phyloP scores from a whole-genome alignment of 73 alveolate species.

The Tetrahymena malaccensis region DNA sequence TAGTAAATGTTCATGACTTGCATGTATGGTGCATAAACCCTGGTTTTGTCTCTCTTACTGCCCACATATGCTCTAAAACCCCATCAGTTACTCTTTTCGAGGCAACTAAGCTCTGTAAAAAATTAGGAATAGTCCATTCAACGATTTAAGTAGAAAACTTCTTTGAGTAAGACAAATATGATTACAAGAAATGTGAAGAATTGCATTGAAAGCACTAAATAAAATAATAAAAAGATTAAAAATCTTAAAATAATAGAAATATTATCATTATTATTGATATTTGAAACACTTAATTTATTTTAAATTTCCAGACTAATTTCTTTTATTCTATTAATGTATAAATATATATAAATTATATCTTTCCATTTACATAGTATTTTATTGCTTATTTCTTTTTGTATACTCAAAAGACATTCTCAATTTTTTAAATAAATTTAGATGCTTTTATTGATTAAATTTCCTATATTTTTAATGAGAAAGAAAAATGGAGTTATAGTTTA shows the following conservation, averaged over 20 bases:
- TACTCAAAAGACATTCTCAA: too few species aligned
- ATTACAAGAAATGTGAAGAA: not conserved
- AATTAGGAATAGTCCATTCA: slow-evolving; percentile 49
- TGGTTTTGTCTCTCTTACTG: slow-evolving; percentile 63
- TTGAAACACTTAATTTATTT: not conserved
- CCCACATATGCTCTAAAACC: slow-evolving; percentile 48
- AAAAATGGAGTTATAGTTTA: too few species aligned
- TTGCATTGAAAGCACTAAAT: not conserved
- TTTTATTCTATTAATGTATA: too few species aligned
- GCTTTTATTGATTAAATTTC: too few species aligned
- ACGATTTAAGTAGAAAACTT: slow-evolving; percentile 52
- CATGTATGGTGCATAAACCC: slow-evolving; percentile 73
- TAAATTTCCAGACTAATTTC: not conserved
- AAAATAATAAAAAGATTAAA: too few species aligned
- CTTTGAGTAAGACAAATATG: not conserved
- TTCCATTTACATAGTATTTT: too few species aligned
- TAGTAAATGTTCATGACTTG: slow-evolving; percentile 66
- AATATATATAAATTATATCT: too few species aligned
- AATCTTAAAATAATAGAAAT: too few species aligned
- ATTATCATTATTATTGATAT: too few species aligned
- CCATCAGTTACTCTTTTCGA: slow-evolving; percentile 46
- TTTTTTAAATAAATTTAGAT: too few species aligned
- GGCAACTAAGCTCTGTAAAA: slow-evolving; percentile 41
- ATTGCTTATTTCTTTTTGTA: not conserved
- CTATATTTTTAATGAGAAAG: too few species aligned